phyloP scores from a whole-genome alignment of 768 basidiomycete species.

The Paxillus ammoniavirescens region DNA sequence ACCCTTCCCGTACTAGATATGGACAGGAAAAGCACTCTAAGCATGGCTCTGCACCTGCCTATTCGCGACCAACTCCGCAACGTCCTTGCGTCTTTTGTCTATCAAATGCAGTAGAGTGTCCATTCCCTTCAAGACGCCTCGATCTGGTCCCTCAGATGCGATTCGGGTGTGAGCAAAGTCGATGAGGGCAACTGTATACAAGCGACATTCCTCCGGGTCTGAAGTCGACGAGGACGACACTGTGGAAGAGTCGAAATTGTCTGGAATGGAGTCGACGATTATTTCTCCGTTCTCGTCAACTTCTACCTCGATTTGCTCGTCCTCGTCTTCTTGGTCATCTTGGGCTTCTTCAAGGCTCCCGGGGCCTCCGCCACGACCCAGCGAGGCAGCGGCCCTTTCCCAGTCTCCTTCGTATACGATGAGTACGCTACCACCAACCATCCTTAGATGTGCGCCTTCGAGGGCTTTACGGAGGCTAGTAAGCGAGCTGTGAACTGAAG shows the following conservation, averaged over 20 bases:
- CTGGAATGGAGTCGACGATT: conserved; percentile 19
- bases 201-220: conserved; percentile 7
- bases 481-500: conserved; percentile 51
- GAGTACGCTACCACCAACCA: conserved; percentile 81
- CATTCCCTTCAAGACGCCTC: conserved; percentile 74
- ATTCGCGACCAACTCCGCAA: conserved; percentile 19
- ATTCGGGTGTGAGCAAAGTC: conserved; percentile 91
- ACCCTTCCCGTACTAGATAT: too few relatives aligned
- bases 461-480: conserved; percentile 50
- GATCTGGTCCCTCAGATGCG: conserved; percentile 73
- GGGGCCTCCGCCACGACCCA: conserved; percentile 34
- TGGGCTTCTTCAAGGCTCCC: conserved; percentile 14
- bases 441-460: conserved; percentile 60
- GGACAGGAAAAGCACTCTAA: not conserved
- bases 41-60: not conserved
- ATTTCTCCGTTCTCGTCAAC: conserved; percentile 28
- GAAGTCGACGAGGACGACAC: conserved; percentile 33
- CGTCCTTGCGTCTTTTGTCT: conserved; percentile 50
- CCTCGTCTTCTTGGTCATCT: conserved; percentile 36
- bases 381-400: conserved; percentile 34
- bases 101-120: conserved; percentile 62
- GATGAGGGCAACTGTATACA: conserved; percentile 73
- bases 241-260: conserved; percentile 23
- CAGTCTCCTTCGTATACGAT: conserved; percentile 75
- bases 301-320: conserved; percentile 36